Base-by-base conservation (phyloP, 1,139 yeast genomes). In the Magnusiomyces fungicola region DNA sequence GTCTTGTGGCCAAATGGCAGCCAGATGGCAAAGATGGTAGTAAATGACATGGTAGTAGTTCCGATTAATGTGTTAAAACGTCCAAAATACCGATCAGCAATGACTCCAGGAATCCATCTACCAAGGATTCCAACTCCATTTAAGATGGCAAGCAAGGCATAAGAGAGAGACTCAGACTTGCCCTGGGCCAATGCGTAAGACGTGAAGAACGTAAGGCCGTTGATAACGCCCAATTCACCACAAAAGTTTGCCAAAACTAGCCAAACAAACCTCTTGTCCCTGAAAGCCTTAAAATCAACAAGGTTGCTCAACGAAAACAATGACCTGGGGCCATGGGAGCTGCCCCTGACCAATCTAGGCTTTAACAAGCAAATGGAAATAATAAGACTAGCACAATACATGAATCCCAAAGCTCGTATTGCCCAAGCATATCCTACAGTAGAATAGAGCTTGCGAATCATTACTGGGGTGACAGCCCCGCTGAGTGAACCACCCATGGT, bases 401-500 rank as follows among this genome's bases (percentile, higher is more conserved):
- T 65, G 50, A 79, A 75, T 0, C 78, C 81, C 55, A 80, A 62
- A 6, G 74, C 67, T 49, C 85, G 69, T 48, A 81, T 69, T 1
- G 84, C 79, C 80, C 84, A 79, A 32, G 67, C 67, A 58, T 71
- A 82, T 0, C 87, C 87, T 22, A 77, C 69, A 27, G 63, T 57
- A 1, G 63, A 69, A 58, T 78, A 80, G 48, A 81, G 66, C 37
- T 69, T 65, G 56, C 81, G 73, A 49, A 82, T 69, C 75, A 80
- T 71, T 27, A 81, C 62, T 1, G 88, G 83, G 61, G 80, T 78
- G 1, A 79, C 67, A 30, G 80, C 74, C 43, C 86, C 86, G 16
- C 90, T 90, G 6, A 81, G 62, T 30, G 81, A 73, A 0, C 89
- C 88, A n/a, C 88, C 87, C 57, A 77, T 75, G 3, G 83, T 76